Percentiles rank a stretch among this genome's conserved stretches.
These are phyloP conservation scores for Rhizopogon salebrosus DNA, from an alignment of 768 basidiomycete genomes.

Conservation along the genomic window DNA sequence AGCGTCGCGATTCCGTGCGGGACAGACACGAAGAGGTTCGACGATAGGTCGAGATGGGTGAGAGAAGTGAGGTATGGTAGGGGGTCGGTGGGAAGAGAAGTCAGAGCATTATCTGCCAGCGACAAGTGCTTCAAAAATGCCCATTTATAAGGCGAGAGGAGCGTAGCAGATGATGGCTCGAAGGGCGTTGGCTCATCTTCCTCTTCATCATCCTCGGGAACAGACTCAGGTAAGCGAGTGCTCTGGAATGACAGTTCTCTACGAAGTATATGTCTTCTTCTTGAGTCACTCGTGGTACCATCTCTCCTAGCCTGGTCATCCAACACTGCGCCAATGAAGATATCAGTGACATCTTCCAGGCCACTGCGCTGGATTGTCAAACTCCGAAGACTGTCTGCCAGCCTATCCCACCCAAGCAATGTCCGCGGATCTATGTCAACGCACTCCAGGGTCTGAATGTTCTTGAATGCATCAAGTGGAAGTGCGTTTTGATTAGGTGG, in stretches of 20 bases:
- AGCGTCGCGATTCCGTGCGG: slow-evolving; percentile 71
- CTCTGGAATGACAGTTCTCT: slow-evolving; percentile 43
- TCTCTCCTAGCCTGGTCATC: slow-evolving; percentile 67
- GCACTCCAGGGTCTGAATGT: slow-evolving; percentile 69
- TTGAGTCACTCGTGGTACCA: slow-evolving; percentile 44
- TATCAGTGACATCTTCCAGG: slow-evolving; percentile 71
- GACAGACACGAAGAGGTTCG: slow-evolving; percentile 86
- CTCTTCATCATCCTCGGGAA: slow-evolving; percentile 45
- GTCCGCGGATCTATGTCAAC: slow-evolving; percentile 78
- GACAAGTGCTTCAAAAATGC: slow-evolving; percentile 70
- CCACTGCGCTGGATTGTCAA: slow-evolving; percentile 78
- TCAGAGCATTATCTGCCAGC: slow-evolving; percentile 75
- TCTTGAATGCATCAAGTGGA: slow-evolving; percentile 83
- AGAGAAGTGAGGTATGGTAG: slow-evolving; percentile 67
- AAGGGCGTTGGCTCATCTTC: slow-evolving; percentile 25
- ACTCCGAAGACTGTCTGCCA: slow-evolving; percentile 64
- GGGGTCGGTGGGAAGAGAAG: slow-evolving; percentile 67
- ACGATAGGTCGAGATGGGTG: slow-evolving; percentile 83
- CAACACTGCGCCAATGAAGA: slow-evolving; percentile 73
- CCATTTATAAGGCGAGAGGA: slow-evolving; percentile 64
- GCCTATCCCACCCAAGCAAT: slow-evolving; percentile 77
- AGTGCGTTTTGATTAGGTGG: slow-evolving; percentile 69
- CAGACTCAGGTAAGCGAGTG: slow-evolving; percentile 51
- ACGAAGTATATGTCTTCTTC: slow-evolving; percentile 39
- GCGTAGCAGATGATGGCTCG: slow-evolving; percentile 22